phyloP scores from a whole-genome alignment of 305 asterid genomes.

The Fraxinus floribunda region DNA sequence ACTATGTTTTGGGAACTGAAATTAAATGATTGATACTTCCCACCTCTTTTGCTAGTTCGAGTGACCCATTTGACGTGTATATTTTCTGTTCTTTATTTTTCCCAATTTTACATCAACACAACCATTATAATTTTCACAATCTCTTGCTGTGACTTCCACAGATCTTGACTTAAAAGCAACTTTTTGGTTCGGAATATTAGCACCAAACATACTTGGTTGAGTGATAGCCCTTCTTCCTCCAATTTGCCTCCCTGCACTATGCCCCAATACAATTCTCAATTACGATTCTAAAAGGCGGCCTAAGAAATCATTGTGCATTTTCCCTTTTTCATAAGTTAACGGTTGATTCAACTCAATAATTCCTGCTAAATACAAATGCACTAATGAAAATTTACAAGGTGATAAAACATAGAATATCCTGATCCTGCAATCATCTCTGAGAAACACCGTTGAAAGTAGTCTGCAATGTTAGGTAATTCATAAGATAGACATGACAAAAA shows the following conservation, averaged over 20 bases:
- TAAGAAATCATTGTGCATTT: neutral
- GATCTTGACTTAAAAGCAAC: neutral
- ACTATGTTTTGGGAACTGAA: slow-evolving; percentile 3
- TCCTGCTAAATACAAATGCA: slow-evolving; percentile 9
- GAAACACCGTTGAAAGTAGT: neutral
- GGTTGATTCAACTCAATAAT: neutral
- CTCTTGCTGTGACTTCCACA: slow-evolving; percentile 1
- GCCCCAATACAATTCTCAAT: neutral
- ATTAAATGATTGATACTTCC: neutral
- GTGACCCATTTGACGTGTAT: neutral
- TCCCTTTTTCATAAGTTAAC: neutral
- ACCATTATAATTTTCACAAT: slow-evolving; percentile 5
- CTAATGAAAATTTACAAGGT: neutral
- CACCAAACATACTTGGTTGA: neutral
- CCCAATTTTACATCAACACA: slow-evolving; percentile 2
- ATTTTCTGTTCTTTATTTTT: neutral
- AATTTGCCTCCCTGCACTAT: neutral
- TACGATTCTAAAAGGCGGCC: neutral
- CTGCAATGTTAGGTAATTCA: neutral
- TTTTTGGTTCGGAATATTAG: neutral
- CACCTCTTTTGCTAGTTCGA: neutral
- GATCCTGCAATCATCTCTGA: neutral
- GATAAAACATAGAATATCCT: neutral
- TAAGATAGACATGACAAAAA: neutral
- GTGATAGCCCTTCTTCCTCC: neutral